phyloP scores from a whole-genome alignment of 805 yeast species.

The Nakazawaea pomicola region DNA sequence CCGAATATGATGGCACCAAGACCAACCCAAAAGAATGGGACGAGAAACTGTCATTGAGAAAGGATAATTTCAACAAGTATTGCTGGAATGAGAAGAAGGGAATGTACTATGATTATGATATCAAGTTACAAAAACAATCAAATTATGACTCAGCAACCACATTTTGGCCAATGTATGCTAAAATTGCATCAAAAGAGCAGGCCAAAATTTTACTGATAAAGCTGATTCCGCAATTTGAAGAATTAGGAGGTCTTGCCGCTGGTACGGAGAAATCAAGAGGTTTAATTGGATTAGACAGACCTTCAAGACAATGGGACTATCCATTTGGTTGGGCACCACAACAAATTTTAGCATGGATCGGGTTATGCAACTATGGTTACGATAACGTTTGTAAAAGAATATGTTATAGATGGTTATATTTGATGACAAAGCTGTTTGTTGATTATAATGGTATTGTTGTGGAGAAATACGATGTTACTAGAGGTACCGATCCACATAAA shows the following conservation, averaged over 20 bases:
- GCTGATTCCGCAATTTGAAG: slow-evolving; percentile 69
- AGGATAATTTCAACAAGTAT: slow-evolving; percentile 53
- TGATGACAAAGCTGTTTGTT: slow-evolving; percentile 86
- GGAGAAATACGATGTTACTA: slow-evolving; percentile 89
- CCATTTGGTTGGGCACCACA: slow-evolving; percentile 99
- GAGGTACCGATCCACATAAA: slow-evolving; percentile 77
- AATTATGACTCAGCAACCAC: slow-evolving; percentile 83
- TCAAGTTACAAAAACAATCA: slow-evolving; percentile 48
- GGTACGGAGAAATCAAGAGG: slow-evolving; percentile 79
- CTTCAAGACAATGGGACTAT: slow-evolving; percentile 97
- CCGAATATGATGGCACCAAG: slow-evolving; percentile 28
- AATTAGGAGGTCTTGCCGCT: slow-evolving; percentile 82
- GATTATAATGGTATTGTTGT: slow-evolving; percentile 93
- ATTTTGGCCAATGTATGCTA: slow-evolving; percentile 91
- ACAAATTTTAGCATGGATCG: slow-evolving; percentile 91
- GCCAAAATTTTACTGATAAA: slow-evolving; percentile 56
- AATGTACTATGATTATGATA: slow-evolving; percentile 80
- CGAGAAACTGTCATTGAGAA: slow-evolving; percentile 50
- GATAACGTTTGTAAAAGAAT: slow-evolving; percentile 60
- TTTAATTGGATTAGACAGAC: slow-evolving; percentile 59
- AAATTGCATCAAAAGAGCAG: slow-evolving; percentile 57
- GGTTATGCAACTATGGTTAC: slow-evolving; percentile 69
- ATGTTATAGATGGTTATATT: slow-evolving; percentile 81
- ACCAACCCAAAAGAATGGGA: slow-evolving; percentile 59
- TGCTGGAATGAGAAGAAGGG: slow-evolving; percentile 81